Evolutionary conservation across 192 early-diverging fungal genomes (phyloP), one percentile per base, ranked within the genome.

Genomic region (Gamsiella multidivaricata): DNA sequence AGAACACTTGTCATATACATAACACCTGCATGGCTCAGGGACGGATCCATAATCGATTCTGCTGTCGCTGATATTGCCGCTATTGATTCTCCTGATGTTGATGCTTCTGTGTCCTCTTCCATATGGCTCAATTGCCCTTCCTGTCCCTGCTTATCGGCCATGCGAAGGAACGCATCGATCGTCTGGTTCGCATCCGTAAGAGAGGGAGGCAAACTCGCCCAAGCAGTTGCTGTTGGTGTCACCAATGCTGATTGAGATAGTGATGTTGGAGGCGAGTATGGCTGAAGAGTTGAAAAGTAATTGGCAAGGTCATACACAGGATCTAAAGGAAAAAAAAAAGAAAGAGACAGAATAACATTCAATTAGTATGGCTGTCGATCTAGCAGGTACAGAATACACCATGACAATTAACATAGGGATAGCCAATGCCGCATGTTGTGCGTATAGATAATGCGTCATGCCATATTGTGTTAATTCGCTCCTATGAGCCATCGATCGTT

Each of bases 1-100:
- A 90, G 75, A 33, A 96, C 92, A 69, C 87, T 93, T 31, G 94
- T 94, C 79, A 91, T 54, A 59, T 90, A 80, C 62, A 86, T 67
- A 2, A 26, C 70, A 37, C 49, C 76, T n/a, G 15, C 31, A 25
- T 43, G 20, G 8, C 63, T 33, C 45, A 59, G 23, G 17, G 45
- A 32, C 32, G 71, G 63, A 17, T 73, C 70, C 36, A 66, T 15
- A 4, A 66, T 60, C 29, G 62, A 54, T 12, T 46, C 34, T 52
- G 54, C 37, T 54, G 51, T 37, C 29, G 14, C 28, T 33, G 17
- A 36, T 15, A 42, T 8, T 28, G 29, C 22, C 20, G 43, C n/a
- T 47, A 41, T 64, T 50, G 61, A 58, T 26, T 36, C 43, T 26
- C 42, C 39, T 29, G 51, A 42, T 28, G 31, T 14, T 53, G 8